These are phyloP conservation scores for Dillenia turbinata DNA, from an alignment of 164 flowering plant genomes.

Conservation along the genomic window DNA sequence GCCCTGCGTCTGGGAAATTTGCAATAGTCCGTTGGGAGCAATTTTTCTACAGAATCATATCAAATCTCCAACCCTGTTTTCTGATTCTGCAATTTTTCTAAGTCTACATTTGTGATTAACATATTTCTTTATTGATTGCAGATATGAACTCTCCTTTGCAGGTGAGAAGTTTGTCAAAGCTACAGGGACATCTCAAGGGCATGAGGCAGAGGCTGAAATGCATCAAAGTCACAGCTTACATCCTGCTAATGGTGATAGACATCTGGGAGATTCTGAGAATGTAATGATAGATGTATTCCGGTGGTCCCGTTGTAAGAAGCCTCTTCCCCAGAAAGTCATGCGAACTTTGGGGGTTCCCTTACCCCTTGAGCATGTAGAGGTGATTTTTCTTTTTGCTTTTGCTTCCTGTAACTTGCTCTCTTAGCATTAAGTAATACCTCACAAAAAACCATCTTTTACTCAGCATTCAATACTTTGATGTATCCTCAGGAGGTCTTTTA, in stretches of 20 bases:
- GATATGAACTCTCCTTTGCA: conserved; percentile 91
- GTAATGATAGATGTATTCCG: conserved; percentile 62
- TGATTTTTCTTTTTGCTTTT: conserved; percentile 17
- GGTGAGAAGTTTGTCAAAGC: conserved; percentile 75
- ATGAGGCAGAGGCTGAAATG: conserved; percentile 52
- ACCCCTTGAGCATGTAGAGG: conserved; percentile 85
- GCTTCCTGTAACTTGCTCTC: neutral
- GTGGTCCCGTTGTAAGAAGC: conserved; percentile 90
- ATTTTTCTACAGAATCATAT: too few species aligned
- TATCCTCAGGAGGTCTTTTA: too few species aligned
- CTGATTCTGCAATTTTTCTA: too few species aligned
- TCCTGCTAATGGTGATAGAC: conserved; percentile 53
- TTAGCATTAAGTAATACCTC: neutral
- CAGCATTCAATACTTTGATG: too few species aligned
- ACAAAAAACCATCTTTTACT: too few species aligned
- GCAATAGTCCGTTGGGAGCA: too few species aligned
- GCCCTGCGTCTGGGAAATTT: too few species aligned
- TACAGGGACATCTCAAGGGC: conserved; percentile 30
- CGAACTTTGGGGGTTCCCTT: conserved; percentile 79
- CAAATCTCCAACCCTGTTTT: too few species aligned
- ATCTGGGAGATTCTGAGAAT: conserved; percentile 45
- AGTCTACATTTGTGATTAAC: too few species aligned
- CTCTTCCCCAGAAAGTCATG: conserved; percentile 80
- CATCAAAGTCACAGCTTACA: conserved; percentile 44
- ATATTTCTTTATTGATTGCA: conserved; percentile 15